These are phyloP conservation scores for Picea mariana DNA, from an alignment of 83 land plant species.

Conservation along the genomic window DNA sequence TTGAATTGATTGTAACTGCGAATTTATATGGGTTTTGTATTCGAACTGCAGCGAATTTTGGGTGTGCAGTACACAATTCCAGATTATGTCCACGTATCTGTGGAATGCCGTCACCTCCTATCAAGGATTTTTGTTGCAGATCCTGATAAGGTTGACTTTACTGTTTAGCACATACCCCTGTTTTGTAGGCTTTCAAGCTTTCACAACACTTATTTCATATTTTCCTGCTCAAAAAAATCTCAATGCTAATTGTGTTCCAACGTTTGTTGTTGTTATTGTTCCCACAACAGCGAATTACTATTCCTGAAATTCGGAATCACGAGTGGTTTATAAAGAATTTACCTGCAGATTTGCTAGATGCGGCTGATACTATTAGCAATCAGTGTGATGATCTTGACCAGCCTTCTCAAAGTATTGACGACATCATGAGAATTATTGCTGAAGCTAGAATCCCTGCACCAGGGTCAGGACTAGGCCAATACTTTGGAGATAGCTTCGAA, in stretches of 20 bases:
- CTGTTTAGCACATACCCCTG: background rate
- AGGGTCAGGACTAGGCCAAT: conserved; percentile 40
- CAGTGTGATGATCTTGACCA: conserved; percentile 66
- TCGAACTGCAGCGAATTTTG: conserved; percentile 30
- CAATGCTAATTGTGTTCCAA: background rate
- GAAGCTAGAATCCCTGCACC: conserved; percentile 81
- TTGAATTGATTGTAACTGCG: background rate
- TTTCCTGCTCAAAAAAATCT: background rate
- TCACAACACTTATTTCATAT: background rate
- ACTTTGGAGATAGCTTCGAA: conserved; percentile 47
- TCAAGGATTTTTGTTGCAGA: conserved; percentile 37
- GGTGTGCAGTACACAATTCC: conserved; percentile 37
- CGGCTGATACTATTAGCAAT: conserved; percentile 28
- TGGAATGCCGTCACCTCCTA: conserved; percentile 32
- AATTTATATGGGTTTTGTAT: background rate
- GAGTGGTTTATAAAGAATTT: conserved; percentile 33
- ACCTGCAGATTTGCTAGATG: conserved; percentile 64
- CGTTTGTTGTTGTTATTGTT: conserved; percentile 1
- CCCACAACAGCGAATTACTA: conserved; percentile 28
- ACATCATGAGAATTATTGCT: conserved; percentile 76
- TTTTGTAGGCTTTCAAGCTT: background rate
- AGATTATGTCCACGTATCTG: conserved; percentile 32
- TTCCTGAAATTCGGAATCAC: conserved; percentile 29
- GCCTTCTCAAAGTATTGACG: conserved; percentile 67
- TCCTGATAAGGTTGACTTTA: conserved; percentile 26